phyloP scores from a whole-genome alignment of 768 basidiomycete species.

The Gloeophyllum trabeum region DNA sequence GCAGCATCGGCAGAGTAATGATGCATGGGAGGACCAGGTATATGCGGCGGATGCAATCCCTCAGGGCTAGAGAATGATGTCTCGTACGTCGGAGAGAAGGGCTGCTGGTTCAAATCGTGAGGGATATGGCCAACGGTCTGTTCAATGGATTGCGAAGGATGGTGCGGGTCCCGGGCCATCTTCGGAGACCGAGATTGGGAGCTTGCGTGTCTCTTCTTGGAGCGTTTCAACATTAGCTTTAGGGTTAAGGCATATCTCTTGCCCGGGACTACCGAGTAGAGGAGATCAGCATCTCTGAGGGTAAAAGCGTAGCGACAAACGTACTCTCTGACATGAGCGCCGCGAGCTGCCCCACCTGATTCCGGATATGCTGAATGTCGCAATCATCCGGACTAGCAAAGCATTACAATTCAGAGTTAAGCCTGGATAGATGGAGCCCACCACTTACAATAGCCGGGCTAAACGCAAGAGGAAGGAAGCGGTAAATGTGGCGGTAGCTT shows the following conservation, averaged over 20 bases:
- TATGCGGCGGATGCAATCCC: conserved; percentile 6
- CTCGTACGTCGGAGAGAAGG: conserved; percentile 50
- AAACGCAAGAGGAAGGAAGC: conserved; percentile 85
- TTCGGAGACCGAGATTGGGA: conserved; percentile 55
- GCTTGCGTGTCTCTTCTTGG: conserved; percentile 44
- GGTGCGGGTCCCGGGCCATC: conserved; percentile 32
- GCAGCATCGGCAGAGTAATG: conserved; percentile 19
- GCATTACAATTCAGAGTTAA: not conserved
- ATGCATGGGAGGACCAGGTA: conserved; percentile 1
- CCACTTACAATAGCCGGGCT: conserved; percentile 72
- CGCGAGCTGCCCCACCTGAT: conserved; percentile 70
- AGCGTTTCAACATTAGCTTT: conserved; percentile 79
- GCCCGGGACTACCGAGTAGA: conserved; percentile 56
- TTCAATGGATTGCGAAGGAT: conserved; percentile 31
- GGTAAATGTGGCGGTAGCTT: conserved; percentile 89
- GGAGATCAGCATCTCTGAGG: conserved; percentile 5
- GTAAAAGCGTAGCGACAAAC: conserved; percentile 13
- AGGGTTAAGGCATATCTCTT: conserved; percentile 88
- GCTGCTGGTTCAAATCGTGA: conserved; percentile 15
- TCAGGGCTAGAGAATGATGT: conserved; percentile 19
- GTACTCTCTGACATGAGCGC: conserved; percentile 69
- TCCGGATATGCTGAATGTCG: conserved; percentile 60
- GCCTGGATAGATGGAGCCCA: not conserved
- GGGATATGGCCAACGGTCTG: conserved; percentile 12
- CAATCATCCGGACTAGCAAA: conserved; percentile 70